Evolutionary conservation across 108 stramenopile species (phyloP).

Genomic region (Skeletonema marinoi): DNA sequence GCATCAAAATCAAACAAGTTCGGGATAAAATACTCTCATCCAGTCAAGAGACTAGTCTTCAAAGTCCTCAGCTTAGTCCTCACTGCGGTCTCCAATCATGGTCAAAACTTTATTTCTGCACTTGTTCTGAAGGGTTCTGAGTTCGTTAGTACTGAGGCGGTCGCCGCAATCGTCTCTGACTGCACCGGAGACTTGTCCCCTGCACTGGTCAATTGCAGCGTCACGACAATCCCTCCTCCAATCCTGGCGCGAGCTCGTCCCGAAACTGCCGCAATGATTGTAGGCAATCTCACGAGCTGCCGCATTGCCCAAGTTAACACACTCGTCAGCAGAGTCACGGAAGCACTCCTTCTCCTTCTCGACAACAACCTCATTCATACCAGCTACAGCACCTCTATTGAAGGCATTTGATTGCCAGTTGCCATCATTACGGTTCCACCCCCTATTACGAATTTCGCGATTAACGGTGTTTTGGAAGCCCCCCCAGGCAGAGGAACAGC

Average conservation of each 20-base stretch:
- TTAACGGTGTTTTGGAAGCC: not conserved
- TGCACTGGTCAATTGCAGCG: conserved; percentile 4
- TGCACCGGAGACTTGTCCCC: not conserved
- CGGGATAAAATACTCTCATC: too few relatives aligned
- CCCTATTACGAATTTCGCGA: not conserved
- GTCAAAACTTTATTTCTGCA: not conserved
- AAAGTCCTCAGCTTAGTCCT: not conserved
- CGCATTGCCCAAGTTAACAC: conserved; percentile 6
- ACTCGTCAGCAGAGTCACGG: not conserved
- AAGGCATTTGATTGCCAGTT: too few relatives aligned
- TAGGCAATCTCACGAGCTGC: conserved; percentile 2
- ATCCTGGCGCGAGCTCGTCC: not conserved
- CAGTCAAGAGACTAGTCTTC: not conserved
- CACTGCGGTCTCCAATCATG: not conserved
- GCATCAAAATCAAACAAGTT: not conserved
- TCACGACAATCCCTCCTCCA: conserved; percentile 14
- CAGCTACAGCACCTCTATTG: too few relatives aligned
- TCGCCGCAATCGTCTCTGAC: not conserved
- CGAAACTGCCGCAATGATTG: not conserved
- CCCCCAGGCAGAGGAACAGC: not conserved
- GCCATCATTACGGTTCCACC: too few relatives aligned
- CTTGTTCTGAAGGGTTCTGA: not conserved
- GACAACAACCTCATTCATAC: too few relatives aligned
- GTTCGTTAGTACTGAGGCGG: not conserved
- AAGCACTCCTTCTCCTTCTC: too few relatives aligned